Conservation (phyloP, 73 alveolate species). For the Tetrahymena malaccensis region DNA sequence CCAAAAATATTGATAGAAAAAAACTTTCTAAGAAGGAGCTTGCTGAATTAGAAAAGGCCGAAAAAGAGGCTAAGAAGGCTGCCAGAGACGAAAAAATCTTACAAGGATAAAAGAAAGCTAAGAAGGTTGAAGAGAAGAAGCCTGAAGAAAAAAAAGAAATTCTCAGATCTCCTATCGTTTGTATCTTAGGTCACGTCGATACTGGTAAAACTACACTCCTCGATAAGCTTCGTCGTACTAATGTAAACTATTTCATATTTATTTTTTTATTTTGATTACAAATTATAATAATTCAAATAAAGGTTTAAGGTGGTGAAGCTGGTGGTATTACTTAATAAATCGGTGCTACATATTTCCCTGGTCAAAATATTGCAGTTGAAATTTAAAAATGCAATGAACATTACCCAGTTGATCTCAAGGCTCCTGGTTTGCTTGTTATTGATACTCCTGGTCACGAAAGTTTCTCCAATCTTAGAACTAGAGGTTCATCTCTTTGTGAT, state of each 20-base stretch:
- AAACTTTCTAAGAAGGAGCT: conserved; percentile 3
- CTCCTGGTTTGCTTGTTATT: conserved; percentile 96
- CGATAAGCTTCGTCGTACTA: conserved; percentile 97
- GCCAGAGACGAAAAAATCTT: conserved; percentile 26
- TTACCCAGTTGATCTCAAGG: conserved; percentile 48
- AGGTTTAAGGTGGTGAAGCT: conserved; percentile 74
- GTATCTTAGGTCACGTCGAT: conserved; percentile 99
- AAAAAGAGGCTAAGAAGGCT: conserved; percentile 25
- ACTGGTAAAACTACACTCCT: conserved; percentile 98
- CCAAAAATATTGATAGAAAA: conserved; percentile 1
- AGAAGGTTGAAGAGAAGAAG: conserved; percentile 22
- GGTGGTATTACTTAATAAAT: conserved; percentile 99
- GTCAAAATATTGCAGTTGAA: conserved; percentile 61
- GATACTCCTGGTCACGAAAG: conserved; percentile 99
- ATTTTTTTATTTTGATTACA: neutral
- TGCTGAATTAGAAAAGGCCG: conserved; percentile 17
- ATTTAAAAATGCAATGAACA: conserved; percentile 40
- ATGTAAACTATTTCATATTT: conserved; percentile 48
- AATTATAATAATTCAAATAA: neutral
- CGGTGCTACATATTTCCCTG: conserved; percentile 99
- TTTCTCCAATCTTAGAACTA: conserved; percentile 93
- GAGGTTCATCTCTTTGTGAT: conserved; percentile 98
- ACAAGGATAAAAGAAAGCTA: conserved; percentile 19
- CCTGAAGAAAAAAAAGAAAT: neutral
- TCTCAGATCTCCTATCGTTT: conserved; percentile 86